A percentile compares a stretch with the other conserved stretches of the same genome.
Conservation (phyloP, 805 yeast species). For the Candida khao-thaluensis region DNA sequence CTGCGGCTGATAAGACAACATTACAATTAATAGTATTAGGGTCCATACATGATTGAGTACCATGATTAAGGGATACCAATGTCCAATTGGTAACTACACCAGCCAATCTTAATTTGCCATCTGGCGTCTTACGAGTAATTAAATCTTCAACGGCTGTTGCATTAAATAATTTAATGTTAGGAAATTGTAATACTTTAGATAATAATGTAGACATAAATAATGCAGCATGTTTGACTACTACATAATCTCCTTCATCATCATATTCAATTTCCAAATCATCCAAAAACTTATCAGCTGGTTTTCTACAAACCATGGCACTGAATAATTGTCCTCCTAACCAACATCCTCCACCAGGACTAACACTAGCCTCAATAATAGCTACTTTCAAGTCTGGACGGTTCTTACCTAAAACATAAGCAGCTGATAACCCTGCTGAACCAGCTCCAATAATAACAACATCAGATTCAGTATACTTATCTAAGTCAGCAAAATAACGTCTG, state of each 20-base stretch:
- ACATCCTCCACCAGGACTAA: slow-evolving; percentile 80
- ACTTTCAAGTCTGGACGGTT: slow-evolving; percentile 74
- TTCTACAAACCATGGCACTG: slow-evolving; percentile 76
- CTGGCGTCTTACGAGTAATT: slow-evolving; percentile 58
- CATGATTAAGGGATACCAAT: slow-evolving; percentile 71
- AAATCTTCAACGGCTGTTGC: slow-evolving; percentile 81
- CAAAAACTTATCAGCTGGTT: slow-evolving; percentile 72
- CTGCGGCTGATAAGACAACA: slow-evolving; percentile 70
- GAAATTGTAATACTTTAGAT: slow-evolving; percentile 66
- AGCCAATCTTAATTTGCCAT: slow-evolving; percentile 61
- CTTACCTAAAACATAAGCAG: slow-evolving; percentile 71
- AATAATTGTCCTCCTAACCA: slow-evolving; percentile 77
- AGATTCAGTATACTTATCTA: slow-evolving; percentile 71
- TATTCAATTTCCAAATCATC: slow-evolving; percentile 62
- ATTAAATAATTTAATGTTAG: slow-evolving; percentile 74
- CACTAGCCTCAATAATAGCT: slow-evolving; percentile 70
- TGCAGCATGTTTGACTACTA: slow-evolving; percentile 80
- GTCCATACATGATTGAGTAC: slow-evolving; percentile 78
- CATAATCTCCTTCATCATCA: slow-evolving; percentile 79
- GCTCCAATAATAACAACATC: slow-evolving; percentile 78
- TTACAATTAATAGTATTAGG: slow-evolving; percentile 71
- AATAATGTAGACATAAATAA: slow-evolving; percentile 68
- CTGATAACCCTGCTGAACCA: slow-evolving; percentile 73
- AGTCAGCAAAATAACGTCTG: slow-evolving; percentile 65
- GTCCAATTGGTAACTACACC: slow-evolving; percentile 88